phyloP scores from a whole-genome alignment of 805 yeast species.

The Candida taoyuanica region DNA sequence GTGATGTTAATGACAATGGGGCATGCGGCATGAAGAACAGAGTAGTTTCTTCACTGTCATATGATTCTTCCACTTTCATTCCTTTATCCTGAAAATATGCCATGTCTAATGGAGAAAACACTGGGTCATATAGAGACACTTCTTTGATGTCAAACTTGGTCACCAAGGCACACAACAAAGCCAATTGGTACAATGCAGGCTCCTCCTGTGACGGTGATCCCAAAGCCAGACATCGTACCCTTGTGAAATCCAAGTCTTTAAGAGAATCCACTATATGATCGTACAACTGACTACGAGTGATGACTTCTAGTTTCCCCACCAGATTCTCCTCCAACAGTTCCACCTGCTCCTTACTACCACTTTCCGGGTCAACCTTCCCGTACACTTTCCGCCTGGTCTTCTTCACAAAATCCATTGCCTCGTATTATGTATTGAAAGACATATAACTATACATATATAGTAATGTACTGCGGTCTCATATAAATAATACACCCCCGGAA shows the following conservation, averaged over 20 bases:
- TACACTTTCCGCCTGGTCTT: slow-evolving; percentile 5
- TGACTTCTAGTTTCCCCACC: slow-evolving; percentile 15
- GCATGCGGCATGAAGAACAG: slow-evolving; percentile 76
- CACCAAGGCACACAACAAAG: slow-evolving; percentile 44
- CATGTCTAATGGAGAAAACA: slow-evolving; percentile 44
- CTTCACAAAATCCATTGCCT: too few relatives aligned
- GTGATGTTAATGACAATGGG: slow-evolving; percentile 50
- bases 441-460: too few relatives aligned
- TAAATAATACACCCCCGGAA: too few relatives aligned
- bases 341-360: not conserved
- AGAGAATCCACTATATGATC: slow-evolving; percentile 23
- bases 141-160: slow-evolving; percentile 21
- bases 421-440: too few relatives aligned
- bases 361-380: slow-evolving; percentile 7
- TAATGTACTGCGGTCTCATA: too few relatives aligned
- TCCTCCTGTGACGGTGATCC: slow-evolving; percentile 58
- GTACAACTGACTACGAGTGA: slow-evolving; percentile 29
- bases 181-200: slow-evolving; percentile 66
- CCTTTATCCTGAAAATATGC: slow-evolving; percentile 29
- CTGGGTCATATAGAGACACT: slow-evolving; percentile 63
- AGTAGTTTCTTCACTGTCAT: slow-evolving; percentile 16
- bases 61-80: slow-evolving; percentile 14
- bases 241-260: slow-evolving; percentile 12
- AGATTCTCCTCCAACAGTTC: slow-evolving; percentile 7
- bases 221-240: slow-evolving; percentile 64